Evolutionary conservation across 495 filamentous ascomycete genomes (phyloP), one percentile per base, ranked within the genome.

Genomic region (Barbatosphaeria neglecta): DNA sequence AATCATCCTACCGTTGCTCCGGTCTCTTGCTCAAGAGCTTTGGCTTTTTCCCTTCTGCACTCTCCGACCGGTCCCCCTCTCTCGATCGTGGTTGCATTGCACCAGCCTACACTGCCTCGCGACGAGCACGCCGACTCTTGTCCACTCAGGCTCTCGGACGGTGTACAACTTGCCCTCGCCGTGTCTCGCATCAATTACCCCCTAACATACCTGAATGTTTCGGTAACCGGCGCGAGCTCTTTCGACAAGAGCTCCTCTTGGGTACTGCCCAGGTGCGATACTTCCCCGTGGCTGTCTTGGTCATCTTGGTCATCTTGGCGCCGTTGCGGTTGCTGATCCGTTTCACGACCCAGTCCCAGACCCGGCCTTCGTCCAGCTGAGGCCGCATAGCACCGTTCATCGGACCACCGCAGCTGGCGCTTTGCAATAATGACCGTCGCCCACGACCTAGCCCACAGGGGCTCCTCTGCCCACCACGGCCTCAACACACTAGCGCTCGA

Each of bases 391-490:
- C n/a, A n/a, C n/a, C n/a, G n/a, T n/a, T 41, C 24, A 10, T n/a
- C 20, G 20, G 9, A 9, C 13, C 39, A 11, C 4, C 4, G 13
- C 18, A 15, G 39, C 13, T n/a, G 19, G 38, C 18, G 15, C 19
- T 19, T 54, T 49, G 53, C 61, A 79, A 54, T n/a, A 46, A 88
- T 89, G 84, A 80, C 81, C 20, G 73, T 83, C 59, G 67, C 76
- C 57, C 78, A 83, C 58, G 82, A 86, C 44, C 53, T 74, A 41
- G 69, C 77, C 58, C 70, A 77, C 51, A 72, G 80, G 50, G 73
- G 72, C 58, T 68, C 73, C 35, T 71, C 76, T 11, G 22, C 6
- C 39, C 19, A 41, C 48, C 64, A 66, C 46, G 57, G 52, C 41
- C 50, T 56, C 45, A 61, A 59, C 35, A 70, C 72, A 22, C 47